These are phyloP conservation scores for Termitomyces sp. DNA, from an alignment of 768 basidiomycete genomes.

Conservation along the genomic window DNA sequence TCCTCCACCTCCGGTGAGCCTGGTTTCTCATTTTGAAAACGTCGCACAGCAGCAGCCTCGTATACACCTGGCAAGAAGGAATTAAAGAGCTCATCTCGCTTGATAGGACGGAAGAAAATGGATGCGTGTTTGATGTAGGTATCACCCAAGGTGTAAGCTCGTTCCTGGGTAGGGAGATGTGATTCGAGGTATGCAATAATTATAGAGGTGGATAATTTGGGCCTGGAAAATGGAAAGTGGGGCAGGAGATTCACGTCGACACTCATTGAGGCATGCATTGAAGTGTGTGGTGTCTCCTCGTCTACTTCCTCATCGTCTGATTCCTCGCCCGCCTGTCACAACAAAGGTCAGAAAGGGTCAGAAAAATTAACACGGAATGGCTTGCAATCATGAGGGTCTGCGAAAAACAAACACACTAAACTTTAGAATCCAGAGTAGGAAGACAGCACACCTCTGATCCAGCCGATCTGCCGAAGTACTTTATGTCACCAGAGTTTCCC, in stretches of 20 bases:
- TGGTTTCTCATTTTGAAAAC: slow-evolving; percentile 9
- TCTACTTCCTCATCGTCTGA: slow-evolving; percentile 22
- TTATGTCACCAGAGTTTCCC: slow-evolving; percentile 52
- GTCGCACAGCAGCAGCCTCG: slow-evolving; percentile 13
- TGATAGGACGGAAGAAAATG: slow-evolving; percentile 46
- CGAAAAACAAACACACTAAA: not conserved
- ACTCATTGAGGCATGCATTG: slow-evolving; percentile 10
- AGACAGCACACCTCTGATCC: slow-evolving; percentile 45
- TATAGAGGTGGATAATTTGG: slow-evolving; percentile 21
- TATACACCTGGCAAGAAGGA: slow-evolving; percentile 35
- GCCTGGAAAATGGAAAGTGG: slow-evolving; percentile 34
- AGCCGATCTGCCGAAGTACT: slow-evolving; percentile 61
- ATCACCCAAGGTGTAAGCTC: slow-evolving; percentile 32
- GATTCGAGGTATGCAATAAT: slow-evolving; percentile 30
- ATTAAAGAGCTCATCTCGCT: slow-evolving; percentile 39
- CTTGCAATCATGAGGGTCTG: slow-evolving; percentile 38
- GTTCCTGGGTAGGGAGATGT: slow-evolving; percentile 38
- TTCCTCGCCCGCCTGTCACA: slow-evolving; percentile 21
- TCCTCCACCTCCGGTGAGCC: not conserved
- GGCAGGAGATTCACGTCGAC: slow-evolving; percentile 31
- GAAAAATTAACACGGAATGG: not conserved
- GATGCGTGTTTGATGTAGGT: slow-evolving; percentile 40
- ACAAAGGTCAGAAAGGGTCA: not conserved
- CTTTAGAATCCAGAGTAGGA: not conserved
- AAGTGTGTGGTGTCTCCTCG: slow-evolving; percentile 10